phyloP scores from a whole-genome alignment of 164 flowering plant genomes.

The Buxus sempervirens region DNA sequence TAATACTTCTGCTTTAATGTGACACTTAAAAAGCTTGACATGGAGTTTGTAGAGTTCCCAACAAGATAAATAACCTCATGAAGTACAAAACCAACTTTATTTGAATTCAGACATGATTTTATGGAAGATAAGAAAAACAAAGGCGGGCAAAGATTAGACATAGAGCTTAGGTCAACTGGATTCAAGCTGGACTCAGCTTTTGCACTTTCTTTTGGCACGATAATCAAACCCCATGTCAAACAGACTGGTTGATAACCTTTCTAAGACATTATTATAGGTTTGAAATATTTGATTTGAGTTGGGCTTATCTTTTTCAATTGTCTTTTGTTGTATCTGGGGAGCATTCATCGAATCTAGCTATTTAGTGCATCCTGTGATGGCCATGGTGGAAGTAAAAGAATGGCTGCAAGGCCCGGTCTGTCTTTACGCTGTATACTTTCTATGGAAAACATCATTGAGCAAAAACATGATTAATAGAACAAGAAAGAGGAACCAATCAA shows the following conservation, averaged over 20 bases:
- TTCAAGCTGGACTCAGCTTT: slow-evolving; percentile 25
- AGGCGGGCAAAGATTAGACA: neutral
- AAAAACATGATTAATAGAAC: slow-evolving; percentile 11
- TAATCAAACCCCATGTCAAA: neutral
- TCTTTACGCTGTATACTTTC: slow-evolving; percentile 21
- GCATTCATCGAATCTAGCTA: neutral
- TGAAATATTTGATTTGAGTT: slow-evolving; percentile 5
- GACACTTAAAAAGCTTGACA: too few species aligned
- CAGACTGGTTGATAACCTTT: slow-evolving; percentile 16
- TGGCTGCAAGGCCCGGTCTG: slow-evolving; percentile 17
- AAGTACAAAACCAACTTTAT: too few species aligned
- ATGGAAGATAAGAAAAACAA: neutral
- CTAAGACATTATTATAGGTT: slow-evolving; percentile 18
- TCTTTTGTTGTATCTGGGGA: slow-evolving; percentile 21
- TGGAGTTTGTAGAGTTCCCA: too few species aligned
- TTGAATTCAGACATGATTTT: neutral
- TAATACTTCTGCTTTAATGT: too few species aligned
- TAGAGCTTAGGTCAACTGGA: slow-evolving; percentile 18
- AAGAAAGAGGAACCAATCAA: slow-evolving; percentile 16
- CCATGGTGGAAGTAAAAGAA: slow-evolving; percentile 12
- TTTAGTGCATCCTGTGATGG: too few species aligned
- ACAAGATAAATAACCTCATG: too few species aligned
- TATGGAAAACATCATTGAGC: slow-evolving; percentile 7
- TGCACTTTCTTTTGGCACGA: neutral
- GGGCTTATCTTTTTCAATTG: slow-evolving; percentile 15